These are phyloP conservation scores for Trichoderma polysporum DNA, from an alignment of 2,329 filamentous ascomycete species.

Conservation along the genomic window DNA sequence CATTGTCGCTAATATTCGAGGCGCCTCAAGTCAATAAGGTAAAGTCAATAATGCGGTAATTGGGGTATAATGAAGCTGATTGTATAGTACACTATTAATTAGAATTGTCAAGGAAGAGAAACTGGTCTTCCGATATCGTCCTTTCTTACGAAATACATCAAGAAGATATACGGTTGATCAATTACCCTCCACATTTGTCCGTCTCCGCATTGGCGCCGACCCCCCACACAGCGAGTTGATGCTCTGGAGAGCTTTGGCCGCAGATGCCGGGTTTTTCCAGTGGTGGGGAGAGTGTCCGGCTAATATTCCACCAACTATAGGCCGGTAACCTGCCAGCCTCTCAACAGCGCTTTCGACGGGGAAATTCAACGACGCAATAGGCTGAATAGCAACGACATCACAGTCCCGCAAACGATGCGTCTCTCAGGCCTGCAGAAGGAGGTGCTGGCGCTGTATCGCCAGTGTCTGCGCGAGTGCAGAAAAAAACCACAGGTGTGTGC, in stretches of 20 bases:
- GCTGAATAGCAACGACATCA: neutral
- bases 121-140: neutral
- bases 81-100: too few species aligned
- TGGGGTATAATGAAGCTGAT: neutral
- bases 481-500: slow-evolving; percentile 71
- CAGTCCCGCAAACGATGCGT: slow-evolving; percentile 33
- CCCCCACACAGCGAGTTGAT: slow-evolving; percentile 1
- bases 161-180: neutral
- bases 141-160: neutral
- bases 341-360: neutral
- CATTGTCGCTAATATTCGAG: neutral
- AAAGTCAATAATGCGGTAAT: neutral
- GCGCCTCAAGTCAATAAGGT: too few species aligned
- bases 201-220: slow-evolving; percentile 15
- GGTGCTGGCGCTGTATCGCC: slow-evolving; percentile 81
- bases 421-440: slow-evolving; percentile 89
- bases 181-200: slow-evolving; percentile 1
- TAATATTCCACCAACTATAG: slow-evolving; percentile 17
- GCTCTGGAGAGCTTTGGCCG: neutral
- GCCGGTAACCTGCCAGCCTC: slow-evolving; percentile 2
- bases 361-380: neutral
- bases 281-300: neutral
- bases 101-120: neutral
- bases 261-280: neutral
- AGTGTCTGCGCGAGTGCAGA: slow-evolving; percentile 76